Percentiles rank a stretch among this genome's conserved stretches.
These are phyloP conservation scores for Articulospora tetracladia DNA, from an alignment of 495 filamentous ascomycete species.

Conservation along the genomic window DNA sequence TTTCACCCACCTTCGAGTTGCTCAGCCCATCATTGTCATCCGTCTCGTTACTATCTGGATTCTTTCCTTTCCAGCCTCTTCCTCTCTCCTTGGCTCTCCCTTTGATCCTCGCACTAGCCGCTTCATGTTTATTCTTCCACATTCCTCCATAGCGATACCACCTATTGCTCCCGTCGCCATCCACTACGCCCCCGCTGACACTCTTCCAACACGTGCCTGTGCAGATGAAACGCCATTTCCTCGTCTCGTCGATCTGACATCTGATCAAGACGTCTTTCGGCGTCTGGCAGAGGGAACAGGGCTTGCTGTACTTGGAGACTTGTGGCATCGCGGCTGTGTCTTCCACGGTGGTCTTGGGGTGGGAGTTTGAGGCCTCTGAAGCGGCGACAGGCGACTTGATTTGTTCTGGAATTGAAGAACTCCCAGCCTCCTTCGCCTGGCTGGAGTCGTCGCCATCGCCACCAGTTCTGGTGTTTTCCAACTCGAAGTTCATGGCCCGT, in stretches of 20 bases:
- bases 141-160: conserved; percentile 3
- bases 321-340: too few species aligned
- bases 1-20: not conserved
- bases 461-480: too few species aligned
- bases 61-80: not conserved
- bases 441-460: not conserved
- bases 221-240: conserved; percentile 4
- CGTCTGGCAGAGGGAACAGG: not conserved
- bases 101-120: conserved; percentile 3
- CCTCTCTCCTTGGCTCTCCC: not conserved
- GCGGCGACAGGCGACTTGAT: too few species aligned
- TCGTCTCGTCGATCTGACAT: conserved; percentile 5
- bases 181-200: not conserved
- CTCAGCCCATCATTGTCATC: not conserved
- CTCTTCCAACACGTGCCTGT: conserved; percentile 1
- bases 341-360: too few species aligned
- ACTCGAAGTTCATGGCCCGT: not conserved
- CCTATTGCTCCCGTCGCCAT: not conserved
- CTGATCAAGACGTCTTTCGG: conserved; percentile 3
- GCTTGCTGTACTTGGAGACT: conserved; percentile 2
- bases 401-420: not conserved
- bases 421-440: not conserved
- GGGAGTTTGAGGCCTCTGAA: too few species aligned
- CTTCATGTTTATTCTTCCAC: conserved; percentile 11
- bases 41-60: too few species aligned